Conservation (phyloP, 2,329 filamentous ascomycete species). For the Ceratocystis variospora region DNA sequence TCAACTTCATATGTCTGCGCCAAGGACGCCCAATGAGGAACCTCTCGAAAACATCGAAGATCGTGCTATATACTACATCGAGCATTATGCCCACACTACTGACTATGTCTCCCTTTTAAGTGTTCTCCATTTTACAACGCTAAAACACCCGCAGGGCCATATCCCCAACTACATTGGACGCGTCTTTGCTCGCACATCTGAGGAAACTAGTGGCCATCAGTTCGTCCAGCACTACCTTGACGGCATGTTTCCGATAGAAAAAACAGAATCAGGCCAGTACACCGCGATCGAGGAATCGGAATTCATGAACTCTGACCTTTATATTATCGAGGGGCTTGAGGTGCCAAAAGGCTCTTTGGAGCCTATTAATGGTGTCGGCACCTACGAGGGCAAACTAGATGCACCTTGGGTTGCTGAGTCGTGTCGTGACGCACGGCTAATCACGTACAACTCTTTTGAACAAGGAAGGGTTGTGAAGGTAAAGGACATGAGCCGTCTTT, state of each 20-base stretch:
- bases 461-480: slow-evolving; percentile 32
- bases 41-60: slow-evolving; percentile 22
- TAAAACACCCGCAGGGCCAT: slow-evolving; percentile 30
- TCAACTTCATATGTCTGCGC: background rate
- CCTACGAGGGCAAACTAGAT: slow-evolving; percentile 27
- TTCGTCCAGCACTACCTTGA: slow-evolving; percentile 49
- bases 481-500: slow-evolving; percentile 47
- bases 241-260: slow-evolving; percentile 43
- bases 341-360: slow-evolving; percentile 18
- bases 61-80: slow-evolving; percentile 53
- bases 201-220: slow-evolving; percentile 41
- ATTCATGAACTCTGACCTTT: slow-evolving; percentile 48
- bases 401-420: slow-evolving; percentile 17
- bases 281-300: slow-evolving; percentile 36
- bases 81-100: slow-evolving; percentile 63
- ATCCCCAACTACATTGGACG: slow-evolving; percentile 48
- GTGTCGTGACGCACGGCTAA: background rate
- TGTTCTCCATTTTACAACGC: slow-evolving; percentile 50
- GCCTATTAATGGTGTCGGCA: slow-evolving; percentile 25
- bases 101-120: slow-evolving; percentile 67
- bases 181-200: slow-evolving; percentile 41
- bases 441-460: background rate
- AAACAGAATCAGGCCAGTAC: slow-evolving; percentile 32
- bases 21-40: background rate
- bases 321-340: slow-evolving; percentile 31